Base-by-base conservation (phyloP, 768 basidiomycete species). In the Agaricus sinodeliciosus region DNA sequence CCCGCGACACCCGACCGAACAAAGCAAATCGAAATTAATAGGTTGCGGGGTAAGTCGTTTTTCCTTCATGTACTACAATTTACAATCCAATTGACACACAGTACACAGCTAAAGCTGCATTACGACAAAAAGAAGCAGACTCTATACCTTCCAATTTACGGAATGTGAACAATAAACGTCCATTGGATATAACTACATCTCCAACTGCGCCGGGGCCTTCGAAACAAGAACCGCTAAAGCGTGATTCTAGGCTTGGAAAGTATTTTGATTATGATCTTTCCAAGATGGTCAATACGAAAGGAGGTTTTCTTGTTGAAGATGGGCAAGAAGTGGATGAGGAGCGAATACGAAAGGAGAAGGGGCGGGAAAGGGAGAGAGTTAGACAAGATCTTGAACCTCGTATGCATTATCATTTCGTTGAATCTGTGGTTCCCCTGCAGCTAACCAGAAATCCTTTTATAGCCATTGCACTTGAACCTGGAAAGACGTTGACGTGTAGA, bases 181-280 rank as follows among this genome's bases (percentile, higher is more conserved):
- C 88, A 0, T 66, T 93, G 3, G 70, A 68, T 41, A 77, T 77
- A 25, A 69, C 84, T 39, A 78, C 80, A n/a, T 82, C 83, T 15
- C 80, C 85, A 1, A 86, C 87, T 3, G 79, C 78, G 31, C 31
- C 31, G 0, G 72, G 72, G 0, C 75, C 73, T 12, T 74, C 73
- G 13, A 57, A 54, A 22, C 61, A 73, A 1, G 71, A 75, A 51
- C 73, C 78, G 49, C 70, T 92, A 50, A 80, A 81, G 62, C 81
- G 87, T 6, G 89, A 93, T 59, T 78, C 84, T 11, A 80, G 89
- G 31, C 73, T 93, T 9, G 95, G 92, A 25, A 90, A 82, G 44
- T 97, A 97, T 71, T 95, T 95, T 59, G 95, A 98, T 59, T 98
- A 96, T 80, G 94, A 97, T 66, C 69, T 97, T 12, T 89, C 89